Evolutionary conservation across 495 filamentous ascomycete genomes (phyloP).

Genomic region (Elaphomyces granulatus): DNA sequence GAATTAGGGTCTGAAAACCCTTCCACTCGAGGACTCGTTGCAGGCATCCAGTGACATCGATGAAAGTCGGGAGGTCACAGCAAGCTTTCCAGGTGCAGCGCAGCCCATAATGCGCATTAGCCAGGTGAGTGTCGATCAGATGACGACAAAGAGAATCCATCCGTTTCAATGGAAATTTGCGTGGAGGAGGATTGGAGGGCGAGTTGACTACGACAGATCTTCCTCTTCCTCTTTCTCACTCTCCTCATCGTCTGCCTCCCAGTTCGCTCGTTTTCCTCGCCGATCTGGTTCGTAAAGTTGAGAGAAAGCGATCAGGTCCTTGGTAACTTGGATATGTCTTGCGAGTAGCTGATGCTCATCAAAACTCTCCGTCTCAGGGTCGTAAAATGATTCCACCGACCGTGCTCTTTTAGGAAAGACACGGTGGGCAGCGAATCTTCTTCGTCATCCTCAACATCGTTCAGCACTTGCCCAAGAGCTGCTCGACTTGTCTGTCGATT

Average conservation of each 20-base stretch:
- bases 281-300: conserved; percentile 12
- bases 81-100: conserved; percentile 16
- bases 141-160: conserved; percentile 17
- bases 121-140: conserved; percentile 15
- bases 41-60: background rate
- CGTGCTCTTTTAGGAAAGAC: conserved; percentile 16
- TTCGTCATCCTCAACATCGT: conserved; percentile 3
- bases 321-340: conserved; percentile 17
- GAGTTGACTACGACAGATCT: conserved; percentile 4
- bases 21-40: no score
- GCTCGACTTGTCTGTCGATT: conserved; percentile 16
- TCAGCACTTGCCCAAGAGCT: conserved; percentile 11
- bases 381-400: conserved; percentile 18
- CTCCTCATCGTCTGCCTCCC: conserved; percentile 8
- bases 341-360: conserved; percentile 15
- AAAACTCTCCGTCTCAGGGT: conserved; percentile 15
- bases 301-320: conserved; percentile 15
- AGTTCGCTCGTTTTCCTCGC: conserved; percentile 15
- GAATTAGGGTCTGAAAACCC: no score
- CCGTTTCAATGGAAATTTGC: conserved; percentile 16
- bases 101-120: conserved; percentile 13
- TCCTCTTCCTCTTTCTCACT: conserved; percentile 1
- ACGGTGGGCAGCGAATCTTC: conserved; percentile 4
- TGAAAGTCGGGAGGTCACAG: conserved; percentile 7
- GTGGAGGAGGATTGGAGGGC: conserved; percentile 16